phyloP scores from a whole-genome alignment of 2,329 filamentous ascomycete species.

The Ophiostoma novo-ulmi region DNA sequence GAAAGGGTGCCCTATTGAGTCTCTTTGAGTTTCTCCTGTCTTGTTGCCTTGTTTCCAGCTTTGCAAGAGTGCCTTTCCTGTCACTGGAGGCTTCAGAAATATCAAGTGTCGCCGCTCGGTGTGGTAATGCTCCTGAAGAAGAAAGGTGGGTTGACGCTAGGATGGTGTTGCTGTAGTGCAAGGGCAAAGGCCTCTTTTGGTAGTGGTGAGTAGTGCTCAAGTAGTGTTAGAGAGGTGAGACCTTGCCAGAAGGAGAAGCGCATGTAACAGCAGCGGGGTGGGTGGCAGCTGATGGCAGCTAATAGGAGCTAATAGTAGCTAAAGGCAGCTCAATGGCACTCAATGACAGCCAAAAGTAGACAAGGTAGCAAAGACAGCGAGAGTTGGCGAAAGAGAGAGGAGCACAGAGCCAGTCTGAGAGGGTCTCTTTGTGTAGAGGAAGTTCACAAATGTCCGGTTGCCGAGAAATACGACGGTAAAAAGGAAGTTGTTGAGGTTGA shows the following conservation, averaged over 20 bases:
- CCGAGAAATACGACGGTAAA: not conserved
- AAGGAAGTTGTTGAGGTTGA: not conserved
- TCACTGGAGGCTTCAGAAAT: conserved; percentile 7
- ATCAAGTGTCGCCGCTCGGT: conserved; percentile 14
- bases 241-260: conserved; percentile 13
- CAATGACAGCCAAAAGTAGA: not conserved
- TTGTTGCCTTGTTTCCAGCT: not conserved
- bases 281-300: conserved; percentile 3
- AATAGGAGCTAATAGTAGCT: not conserved
- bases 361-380: not conserved
- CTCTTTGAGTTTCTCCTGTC: not conserved
- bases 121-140: conserved; percentile 1
- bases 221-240: not conserved
- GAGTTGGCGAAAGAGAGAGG: not conserved
- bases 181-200: not conserved
- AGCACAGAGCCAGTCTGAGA: not conserved
- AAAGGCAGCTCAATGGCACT: not conserved
- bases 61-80: not conserved
- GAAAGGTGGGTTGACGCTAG: conserved; percentile 14
- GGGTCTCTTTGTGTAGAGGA: not conserved
- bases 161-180: conserved; percentile 5
- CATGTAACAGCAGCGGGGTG: conserved; percentile 16
- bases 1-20: not conserved
- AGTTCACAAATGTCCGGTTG: not conserved
- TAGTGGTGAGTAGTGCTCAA: not conserved